Conservation (phyloP, 2,329 filamentous ascomycete genomes). For the Venturia asperata region DNA sequence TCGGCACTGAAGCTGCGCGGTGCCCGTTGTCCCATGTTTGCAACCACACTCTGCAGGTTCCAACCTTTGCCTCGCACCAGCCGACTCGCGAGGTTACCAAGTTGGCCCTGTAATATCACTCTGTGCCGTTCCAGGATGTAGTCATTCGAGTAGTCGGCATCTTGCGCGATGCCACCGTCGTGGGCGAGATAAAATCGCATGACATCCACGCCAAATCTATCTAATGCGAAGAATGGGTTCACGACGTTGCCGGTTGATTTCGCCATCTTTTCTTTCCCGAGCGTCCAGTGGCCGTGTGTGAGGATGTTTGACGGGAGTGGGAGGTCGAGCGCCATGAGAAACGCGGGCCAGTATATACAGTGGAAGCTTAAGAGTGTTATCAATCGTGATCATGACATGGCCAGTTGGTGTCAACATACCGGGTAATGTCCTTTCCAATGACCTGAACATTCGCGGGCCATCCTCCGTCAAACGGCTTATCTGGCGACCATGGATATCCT, state of each 20-base stretch:
- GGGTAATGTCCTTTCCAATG: constrained; percentile 91
- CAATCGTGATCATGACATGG: not conserved
- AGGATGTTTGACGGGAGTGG: constrained; percentile 72
- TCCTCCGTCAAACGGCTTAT: constrained; percentile 53
- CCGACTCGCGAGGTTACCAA: constrained; percentile 75
- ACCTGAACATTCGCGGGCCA: constrained; percentile 94
- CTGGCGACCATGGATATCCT: constrained; percentile 74
- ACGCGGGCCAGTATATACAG: constrained; percentile 95
- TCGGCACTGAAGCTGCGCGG: constrained; percentile 27
- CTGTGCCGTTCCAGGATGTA: constrained; percentile 70
- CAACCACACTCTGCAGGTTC: constrained; percentile 57
- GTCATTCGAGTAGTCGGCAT: constrained; percentile 78
- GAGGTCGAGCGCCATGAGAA: constrained; percentile 80
- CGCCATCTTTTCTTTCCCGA: constrained; percentile 89
- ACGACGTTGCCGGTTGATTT: constrained; percentile 94
- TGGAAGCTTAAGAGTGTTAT: constrained; percentile 56
- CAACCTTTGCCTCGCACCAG: constrained; percentile 63
- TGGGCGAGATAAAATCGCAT: constrained; percentile 85
- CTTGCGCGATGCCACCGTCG: constrained; percentile 67
- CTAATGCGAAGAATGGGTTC: constrained; percentile 84
- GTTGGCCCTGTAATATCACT: constrained; percentile 65
- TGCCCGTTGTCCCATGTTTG: constrained; percentile 25
- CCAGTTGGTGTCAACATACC: constrained; percentile 34
- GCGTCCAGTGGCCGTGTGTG: constrained; percentile 91
- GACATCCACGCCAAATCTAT: constrained; percentile 78